Evolutionary conservation across 2,329 filamentous ascomycete species (phyloP).

Genomic region (Aspergillaceae sp.): DNA sequence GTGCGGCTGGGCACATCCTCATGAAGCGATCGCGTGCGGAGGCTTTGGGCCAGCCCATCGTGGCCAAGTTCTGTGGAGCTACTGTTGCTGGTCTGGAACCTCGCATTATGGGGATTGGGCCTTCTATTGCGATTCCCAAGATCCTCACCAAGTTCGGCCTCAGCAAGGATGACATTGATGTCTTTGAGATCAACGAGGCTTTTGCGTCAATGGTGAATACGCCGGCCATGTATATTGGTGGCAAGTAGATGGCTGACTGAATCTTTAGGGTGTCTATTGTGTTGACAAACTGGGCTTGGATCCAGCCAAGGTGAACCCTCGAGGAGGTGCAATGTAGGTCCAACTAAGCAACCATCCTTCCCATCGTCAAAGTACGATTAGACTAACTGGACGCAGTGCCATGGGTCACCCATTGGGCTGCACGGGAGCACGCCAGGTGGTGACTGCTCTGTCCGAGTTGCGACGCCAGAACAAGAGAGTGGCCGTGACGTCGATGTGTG

Average conservation of each 20-base stretch:
- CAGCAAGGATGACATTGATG: constrained; percentile 35
- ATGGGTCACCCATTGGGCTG: constrained; percentile 86
- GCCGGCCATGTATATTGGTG: neutral
- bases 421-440: constrained; percentile 83
- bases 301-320: constrained; percentile 80
- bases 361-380: neutral
- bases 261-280: constrained; percentile 72
- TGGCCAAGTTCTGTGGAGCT: constrained; percentile 82
- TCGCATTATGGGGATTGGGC: constrained; percentile 85
- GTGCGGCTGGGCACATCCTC: constrained; percentile 79
- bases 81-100: constrained; percentile 77
- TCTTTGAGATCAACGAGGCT: constrained; percentile 64
- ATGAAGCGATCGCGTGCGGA: constrained; percentile 86
- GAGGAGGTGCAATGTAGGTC: constrained; percentile 69
- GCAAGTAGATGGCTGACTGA: constrained; percentile 1
- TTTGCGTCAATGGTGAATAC: constrained; percentile 57
- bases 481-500: constrained; percentile 85
- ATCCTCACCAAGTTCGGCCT: constrained; percentile 75
- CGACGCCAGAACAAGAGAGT: constrained; percentile 69
- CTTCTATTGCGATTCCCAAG: constrained; percentile 85
- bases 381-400: constrained; percentile 38
- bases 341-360: constrained; percentile 10
- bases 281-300: constrained; percentile 74
- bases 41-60: constrained; percentile 70
- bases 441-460: constrained; percentile 78